Evolutionary conservation across 2,329 filamentous ascomycete genomes (phyloP), one percentile per base, ranked within the genome.

Genomic region (Phialemoniopsis sp.): DNA sequence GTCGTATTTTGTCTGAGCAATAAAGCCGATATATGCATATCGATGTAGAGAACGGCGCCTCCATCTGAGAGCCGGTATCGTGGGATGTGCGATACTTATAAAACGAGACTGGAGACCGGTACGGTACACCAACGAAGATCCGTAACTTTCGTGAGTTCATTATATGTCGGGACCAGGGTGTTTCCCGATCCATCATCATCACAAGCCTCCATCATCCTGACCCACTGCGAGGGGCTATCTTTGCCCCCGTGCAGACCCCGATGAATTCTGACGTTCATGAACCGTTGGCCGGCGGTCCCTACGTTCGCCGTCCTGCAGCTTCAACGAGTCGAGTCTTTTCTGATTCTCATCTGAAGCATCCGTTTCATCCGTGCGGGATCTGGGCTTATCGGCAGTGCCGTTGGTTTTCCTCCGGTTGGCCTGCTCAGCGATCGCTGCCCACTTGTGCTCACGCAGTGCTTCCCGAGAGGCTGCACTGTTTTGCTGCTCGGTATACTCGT

Each of bases 401-500:
- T 65, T 62, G 38, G 58, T 59, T 50, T 84, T 83, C 54, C 79
- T 77, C 49, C 81, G 77, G 52, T 86, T 82, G 30, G 90, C 90
- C 60, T 89, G 82, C 49, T 93, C 85, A 36, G 82, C 77, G 32
- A 98, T 75, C 46, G 83, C 82, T 39, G 91, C 89, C 93, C 93
- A 98, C 58, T 91, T 89, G 49, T 82, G 82, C 61, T 94, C 83
- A 48, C 93, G 82, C 46, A 82, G 74, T 48, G 85, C 82, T 63
- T 96, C 85, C 40, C 90, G 82, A 44, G 88, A 80, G n/a, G 87
- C 82, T 4, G 90, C 89, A 47, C 80, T 93, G 64, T 95, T 95
- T 65, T 97, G 91, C 55, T 93, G 85, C 62, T 97, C 91, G 5
- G 90, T 94, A 65, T 98, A 98, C 48, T 97, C 90, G 57, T 96